A percentile compares a stretch with the other conserved stretches of the same genome.
These are phyloP conservation scores for Daucus carota DNA, from an alignment of 129 eudicot species.

Conservation along the genomic window DH1_v3.0 NC_030388.2:22113001-22113500, in stretches of 20 bases:
- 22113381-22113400: neutral
- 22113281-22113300: too few species aligned
- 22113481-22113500: too few species aligned
- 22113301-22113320: neutral
- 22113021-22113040: too few species aligned
- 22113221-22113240: neutral
- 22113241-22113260: neutral
- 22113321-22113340: neutral
- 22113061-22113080: neutral
- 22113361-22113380: neutral
- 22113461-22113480: neutral
- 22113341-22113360: neutral
- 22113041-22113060: neutral
- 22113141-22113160: neutral
- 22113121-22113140: too few species aligned
- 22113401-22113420: neutral
- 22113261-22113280: too few species aligned
- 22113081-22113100: neutral
- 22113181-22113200: neutral
- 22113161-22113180: neutral
- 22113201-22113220: neutral
- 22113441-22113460: neutral
- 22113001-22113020: neutral
- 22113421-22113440: neutral
- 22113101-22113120: neutral